Evolutionary conservation across 805 yeast genomes (phyloP).

Genomic region (Cyberlindnera maclurae): DNA sequence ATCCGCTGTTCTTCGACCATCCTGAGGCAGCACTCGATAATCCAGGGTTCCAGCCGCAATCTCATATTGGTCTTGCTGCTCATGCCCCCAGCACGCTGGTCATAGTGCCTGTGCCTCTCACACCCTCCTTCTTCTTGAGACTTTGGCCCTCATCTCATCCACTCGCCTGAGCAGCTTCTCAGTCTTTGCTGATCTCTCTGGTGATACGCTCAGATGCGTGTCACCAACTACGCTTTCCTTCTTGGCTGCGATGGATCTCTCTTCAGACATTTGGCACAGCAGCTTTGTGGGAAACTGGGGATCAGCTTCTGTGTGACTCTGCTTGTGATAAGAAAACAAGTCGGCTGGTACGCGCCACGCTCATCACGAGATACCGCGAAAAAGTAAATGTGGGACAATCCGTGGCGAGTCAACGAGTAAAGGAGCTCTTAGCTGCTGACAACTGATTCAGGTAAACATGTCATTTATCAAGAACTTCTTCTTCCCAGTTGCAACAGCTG

Average conservation of each 20-base stretch:
- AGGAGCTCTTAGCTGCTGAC: no score
- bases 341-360: not conserved
- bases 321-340: not conserved
- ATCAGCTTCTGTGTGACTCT: not conserved
- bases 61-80: no score
- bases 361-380: not conserved
- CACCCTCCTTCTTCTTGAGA: not conserved
- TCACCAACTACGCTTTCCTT: not conserved
- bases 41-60: no score
- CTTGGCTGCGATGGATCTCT: not conserved
- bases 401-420: not conserved
- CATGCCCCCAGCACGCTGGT: no score
- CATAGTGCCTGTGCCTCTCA: no score
- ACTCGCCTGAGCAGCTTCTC: conserved; percentile 16
- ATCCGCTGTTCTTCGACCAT: no score
- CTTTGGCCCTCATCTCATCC: conserved; percentile 15
- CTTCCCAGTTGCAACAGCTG: conserved; percentile 23
- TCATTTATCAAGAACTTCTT: conserved; percentile 22
- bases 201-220: conserved; percentile 10
- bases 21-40: no score
- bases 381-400: no score
- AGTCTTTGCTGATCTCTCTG: conserved; percentile 16
- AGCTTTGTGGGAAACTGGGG: no score
- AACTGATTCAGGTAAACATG: conserved; percentile 9
- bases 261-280: conserved; percentile 1